Percentiles rank a stretch among this genome's conserved stretches.
Conservation (phyloP, 2,329 filamentous ascomycete genomes). For the Talaromyces sp. region DNA sequence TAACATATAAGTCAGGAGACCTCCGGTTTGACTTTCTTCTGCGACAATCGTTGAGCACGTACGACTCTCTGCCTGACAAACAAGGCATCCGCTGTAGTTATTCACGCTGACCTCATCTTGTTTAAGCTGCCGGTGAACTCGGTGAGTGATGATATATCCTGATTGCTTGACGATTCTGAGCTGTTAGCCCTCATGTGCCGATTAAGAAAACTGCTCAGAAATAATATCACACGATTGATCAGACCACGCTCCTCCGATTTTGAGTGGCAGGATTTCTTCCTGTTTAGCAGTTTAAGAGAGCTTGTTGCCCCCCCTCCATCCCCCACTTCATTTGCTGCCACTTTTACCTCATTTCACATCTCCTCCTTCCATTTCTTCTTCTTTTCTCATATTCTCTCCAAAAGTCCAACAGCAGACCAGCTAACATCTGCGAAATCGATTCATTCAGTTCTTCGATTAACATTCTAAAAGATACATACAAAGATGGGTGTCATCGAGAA, state of each 20-base stretch:
- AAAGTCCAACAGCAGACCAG: neutral
- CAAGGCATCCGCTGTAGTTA: neutral
- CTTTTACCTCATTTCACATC: conserved; percentile 8
- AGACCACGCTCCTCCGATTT: neutral
- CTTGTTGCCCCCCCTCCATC: conserved; percentile 6
- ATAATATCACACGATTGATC: neutral
- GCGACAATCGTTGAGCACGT: no score
- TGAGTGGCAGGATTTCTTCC: conserved; percentile 18
- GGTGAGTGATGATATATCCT: conserved; percentile 27
- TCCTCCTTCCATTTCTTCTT: conserved; percentile 1
- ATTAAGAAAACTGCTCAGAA: neutral
- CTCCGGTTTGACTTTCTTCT: no score
- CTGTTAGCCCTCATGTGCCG: neutral
- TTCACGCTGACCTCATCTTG: conserved; percentile 33
- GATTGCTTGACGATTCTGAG: neutral
- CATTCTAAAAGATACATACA: conserved; percentile 20
- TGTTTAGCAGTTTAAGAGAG: conserved; percentile 17
- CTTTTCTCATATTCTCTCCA: no score
- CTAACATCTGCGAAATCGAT: neutral
- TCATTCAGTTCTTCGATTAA: neutral
- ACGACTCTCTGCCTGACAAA: conserved; percentile 3
- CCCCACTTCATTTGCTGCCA: conserved; percentile 5
- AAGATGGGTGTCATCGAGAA: conserved; percentile 48
- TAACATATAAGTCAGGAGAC: neutral
- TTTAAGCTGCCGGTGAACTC: conserved; percentile 28